phyloP scores from a whole-genome alignment of 2,329 filamentous ascomycete species.

The Atkinsonella texensis region DNA sequence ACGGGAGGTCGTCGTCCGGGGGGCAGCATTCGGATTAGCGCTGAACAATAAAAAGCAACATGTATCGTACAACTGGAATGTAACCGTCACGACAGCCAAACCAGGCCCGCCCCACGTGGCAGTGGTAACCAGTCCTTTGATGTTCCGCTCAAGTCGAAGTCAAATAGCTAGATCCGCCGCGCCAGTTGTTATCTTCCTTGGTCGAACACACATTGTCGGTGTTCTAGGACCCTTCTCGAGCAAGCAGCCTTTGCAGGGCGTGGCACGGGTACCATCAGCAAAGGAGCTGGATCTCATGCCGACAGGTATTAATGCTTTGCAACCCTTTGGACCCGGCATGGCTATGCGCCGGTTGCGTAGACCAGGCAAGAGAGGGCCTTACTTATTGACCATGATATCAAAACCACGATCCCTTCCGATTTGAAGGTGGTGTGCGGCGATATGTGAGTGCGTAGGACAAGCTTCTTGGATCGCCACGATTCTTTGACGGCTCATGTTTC shows the following conservation, averaged over 20 bases:
- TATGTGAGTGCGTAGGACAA: background rate
- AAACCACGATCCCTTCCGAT: background rate
- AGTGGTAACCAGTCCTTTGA: background rate
- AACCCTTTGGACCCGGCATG: background rate
- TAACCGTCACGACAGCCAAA: background rate
- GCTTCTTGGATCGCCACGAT: background rate
- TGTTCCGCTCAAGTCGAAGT: background rate
- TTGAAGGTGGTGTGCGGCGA: background rate
- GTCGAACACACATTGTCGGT: background rate
- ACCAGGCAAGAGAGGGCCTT: background rate
- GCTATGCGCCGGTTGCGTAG: slow-evolving; percentile 4
- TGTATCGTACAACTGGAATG: background rate
- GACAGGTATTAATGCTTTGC: background rate
- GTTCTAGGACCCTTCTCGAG: background rate
- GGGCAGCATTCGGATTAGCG: background rate
- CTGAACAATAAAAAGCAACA: background rate
- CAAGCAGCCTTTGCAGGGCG: background rate
- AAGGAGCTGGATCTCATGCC: background rate
- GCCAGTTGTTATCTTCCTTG: background rate
- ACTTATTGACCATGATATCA: background rate
- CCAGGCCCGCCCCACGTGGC: background rate
- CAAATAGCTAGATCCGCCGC: background rate
- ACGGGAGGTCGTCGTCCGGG: background rate
- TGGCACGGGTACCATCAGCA: no score
- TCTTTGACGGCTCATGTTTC: background rate